phyloP scores from a whole-genome alignment of 2,329 filamentous ascomycete species.

The Nemania abortiva region DNA sequence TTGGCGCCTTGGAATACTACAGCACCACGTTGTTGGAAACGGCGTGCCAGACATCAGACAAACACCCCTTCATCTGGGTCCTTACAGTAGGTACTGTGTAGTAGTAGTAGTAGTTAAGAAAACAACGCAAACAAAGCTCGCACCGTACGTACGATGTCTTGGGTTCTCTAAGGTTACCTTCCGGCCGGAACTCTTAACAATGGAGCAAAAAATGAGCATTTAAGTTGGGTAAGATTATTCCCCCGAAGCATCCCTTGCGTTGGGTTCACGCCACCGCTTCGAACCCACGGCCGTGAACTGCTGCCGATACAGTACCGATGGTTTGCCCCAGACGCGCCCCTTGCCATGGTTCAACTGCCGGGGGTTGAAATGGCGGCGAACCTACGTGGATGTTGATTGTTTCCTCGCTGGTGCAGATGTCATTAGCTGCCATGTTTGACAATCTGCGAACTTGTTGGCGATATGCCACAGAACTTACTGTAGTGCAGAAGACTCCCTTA shows the following conservation, averaged over 20 bases:
- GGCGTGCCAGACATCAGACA: background rate
- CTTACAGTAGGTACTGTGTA: too few relatives aligned
- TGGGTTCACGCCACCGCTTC: background rate
- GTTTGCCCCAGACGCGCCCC: background rate
- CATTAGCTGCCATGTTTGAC: background rate
- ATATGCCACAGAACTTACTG: background rate
- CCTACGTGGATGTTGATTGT: background rate
- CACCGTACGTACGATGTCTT: background rate
- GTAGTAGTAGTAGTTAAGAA: background rate
- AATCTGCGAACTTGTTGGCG: background rate
- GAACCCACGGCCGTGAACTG: background rate
- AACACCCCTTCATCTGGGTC: background rate
- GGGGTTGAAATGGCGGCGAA: background rate
- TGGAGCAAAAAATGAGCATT: too few relatives aligned
- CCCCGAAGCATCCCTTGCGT: conserved; percentile 1
- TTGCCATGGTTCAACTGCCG: background rate
- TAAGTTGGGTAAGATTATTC: background rate
- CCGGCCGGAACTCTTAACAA: background rate
- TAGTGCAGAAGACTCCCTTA: background rate
- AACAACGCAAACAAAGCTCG: background rate
- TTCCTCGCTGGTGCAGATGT: background rate
- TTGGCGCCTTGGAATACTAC: background rate
- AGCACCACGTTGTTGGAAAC: conserved; percentile 1
- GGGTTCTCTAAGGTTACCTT: background rate
- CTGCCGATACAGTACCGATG: background rate